Conservation (phyloP, 441 rosid species). For the Manihot esculenta region DNA sequence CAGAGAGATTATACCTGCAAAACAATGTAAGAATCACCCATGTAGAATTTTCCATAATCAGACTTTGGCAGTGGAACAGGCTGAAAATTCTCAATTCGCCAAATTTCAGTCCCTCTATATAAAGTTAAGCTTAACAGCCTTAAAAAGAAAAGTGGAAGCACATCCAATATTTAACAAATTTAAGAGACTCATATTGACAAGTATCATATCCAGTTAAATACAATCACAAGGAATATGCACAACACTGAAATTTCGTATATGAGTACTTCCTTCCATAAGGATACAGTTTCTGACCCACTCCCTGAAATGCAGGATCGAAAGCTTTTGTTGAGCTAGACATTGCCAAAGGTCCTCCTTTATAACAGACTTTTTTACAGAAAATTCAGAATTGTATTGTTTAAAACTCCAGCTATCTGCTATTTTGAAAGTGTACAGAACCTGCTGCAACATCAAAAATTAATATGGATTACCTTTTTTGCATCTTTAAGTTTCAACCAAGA, state of each 20-base stretch:
- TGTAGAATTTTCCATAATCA: slow-evolving; percentile 90
- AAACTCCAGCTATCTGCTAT: slow-evolving; percentile 24
- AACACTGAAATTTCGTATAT: slow-evolving; percentile 4
- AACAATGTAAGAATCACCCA: slow-evolving; percentile 90
- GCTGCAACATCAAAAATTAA: slow-evolving; percentile 23
- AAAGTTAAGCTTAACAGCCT: slow-evolving; percentile 51
- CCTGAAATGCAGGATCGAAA: slow-evolving; percentile 95
- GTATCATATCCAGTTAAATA: background rate
- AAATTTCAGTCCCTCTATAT: slow-evolving; percentile 88
- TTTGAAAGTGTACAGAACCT: slow-evolving; percentile 24
- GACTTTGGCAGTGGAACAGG: slow-evolving; percentile 84
- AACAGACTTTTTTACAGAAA: slow-evolving; percentile 17
- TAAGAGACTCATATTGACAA: background rate
- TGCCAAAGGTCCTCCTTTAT: slow-evolving; percentile 26
- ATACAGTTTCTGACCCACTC: slow-evolving; percentile 94
- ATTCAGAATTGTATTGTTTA: slow-evolving; percentile 19
- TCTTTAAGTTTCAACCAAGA: slow-evolving; percentile 6
- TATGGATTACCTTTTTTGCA: background rate
- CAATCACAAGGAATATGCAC: slow-evolving; percentile 7
- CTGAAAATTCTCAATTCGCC: slow-evolving; percentile 96
- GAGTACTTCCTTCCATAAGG: slow-evolving; percentile 33
- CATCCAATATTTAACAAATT: slow-evolving; percentile 12
- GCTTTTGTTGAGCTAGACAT: slow-evolving; percentile 84
- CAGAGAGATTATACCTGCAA: slow-evolving; percentile 58
- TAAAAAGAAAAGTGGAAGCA: slow-evolving; percentile 17